Evolutionary conservation across 2,329 filamentous ascomycete species (phyloP).

Genomic region (Phyllosticta citribraziliensis): DNA sequence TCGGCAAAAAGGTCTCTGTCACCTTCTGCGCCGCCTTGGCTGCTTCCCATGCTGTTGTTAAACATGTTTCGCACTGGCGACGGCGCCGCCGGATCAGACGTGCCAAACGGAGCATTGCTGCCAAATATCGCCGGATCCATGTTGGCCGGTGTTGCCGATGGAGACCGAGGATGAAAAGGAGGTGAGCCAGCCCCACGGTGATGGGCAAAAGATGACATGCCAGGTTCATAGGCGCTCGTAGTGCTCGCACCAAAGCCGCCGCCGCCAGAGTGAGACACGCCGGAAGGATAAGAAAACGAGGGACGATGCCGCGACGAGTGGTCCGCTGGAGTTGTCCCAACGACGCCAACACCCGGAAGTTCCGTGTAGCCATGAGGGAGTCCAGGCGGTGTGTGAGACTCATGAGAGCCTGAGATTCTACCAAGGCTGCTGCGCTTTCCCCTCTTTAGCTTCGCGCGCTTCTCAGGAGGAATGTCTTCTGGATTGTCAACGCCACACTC

Average conservation of each 20-base stretch:
- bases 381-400: conserved; percentile 29
- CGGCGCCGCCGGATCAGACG: conserved; percentile 15
- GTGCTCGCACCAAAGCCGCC: conserved; percentile 1
- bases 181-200: conserved; percentile 1
- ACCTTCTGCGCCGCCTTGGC: conserved; percentile 14
- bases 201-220: conserved; percentile 6
- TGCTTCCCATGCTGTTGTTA: conserved; percentile 25
- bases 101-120: conserved; percentile 15
- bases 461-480: conserved; percentile 76
- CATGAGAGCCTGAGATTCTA: conserved; percentile 16
- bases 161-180: conserved; percentile 3
- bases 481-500: conserved; percentile 83
- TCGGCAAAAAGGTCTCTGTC: conserved; percentile 9
- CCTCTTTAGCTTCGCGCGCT: conserved; percentile 54
- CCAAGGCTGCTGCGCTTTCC: conserved; percentile 17
- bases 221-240: neutral
- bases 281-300: conserved; percentile 3
- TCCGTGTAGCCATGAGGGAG: conserved; percentile 19
- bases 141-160: conserved; percentile 1
- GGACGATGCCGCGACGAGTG: neutral
- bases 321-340: neutral
- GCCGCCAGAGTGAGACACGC: neutral
- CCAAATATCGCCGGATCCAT: conserved; percentile 30
- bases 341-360: neutral
- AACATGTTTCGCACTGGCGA: conserved; percentile 28